Conservation (phyloP, 2,329 filamentous ascomycete genomes). For the Pseudogymnoascus pannorum region DNA sequence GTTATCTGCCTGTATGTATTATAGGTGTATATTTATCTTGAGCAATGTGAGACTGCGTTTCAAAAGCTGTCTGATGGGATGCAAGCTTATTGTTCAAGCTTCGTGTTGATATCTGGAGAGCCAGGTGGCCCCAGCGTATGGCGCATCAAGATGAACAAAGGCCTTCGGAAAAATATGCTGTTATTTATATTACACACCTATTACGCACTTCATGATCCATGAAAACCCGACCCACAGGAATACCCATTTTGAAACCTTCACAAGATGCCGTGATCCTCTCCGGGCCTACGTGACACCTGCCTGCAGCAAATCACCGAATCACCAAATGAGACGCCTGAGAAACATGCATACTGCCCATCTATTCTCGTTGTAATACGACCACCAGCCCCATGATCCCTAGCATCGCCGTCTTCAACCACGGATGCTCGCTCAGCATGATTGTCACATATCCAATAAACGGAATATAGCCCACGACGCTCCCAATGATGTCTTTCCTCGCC, state of each 20-base stretch:
- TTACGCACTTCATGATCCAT: background rate
- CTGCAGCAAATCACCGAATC: background rate
- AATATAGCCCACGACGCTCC: constrained; percentile 84
- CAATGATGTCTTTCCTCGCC: constrained; percentile 82
- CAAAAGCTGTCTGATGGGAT: background rate
- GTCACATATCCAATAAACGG: constrained; percentile 96
- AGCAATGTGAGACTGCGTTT: constrained; percentile 3
- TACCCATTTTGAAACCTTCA: background rate
- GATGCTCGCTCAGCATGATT: constrained; percentile 89
- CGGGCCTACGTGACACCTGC: background rate
- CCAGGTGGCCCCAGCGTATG: background rate
- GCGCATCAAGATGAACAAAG: background rate
- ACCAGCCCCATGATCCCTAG: constrained; percentile 90
- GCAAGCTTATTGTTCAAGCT: background rate
- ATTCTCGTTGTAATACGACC: constrained; percentile 89
- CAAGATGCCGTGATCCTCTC: background rate
- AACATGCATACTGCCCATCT: constrained; percentile 11
- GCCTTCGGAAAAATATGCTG: background rate
- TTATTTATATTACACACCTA: background rate
- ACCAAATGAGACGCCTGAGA: background rate
- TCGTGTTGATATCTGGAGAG: background rate
- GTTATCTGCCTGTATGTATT: background rate
- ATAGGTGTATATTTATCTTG: background rate
- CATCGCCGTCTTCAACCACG: constrained; percentile 95
- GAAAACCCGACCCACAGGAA: background rate